Percentiles rank a stretch among this genome's conserved stretches.
These are phyloP conservation scores for Camellia lanceoleosa DNA, from an alignment of 148 eudicot genomes.

Conservation along the genomic window DNA sequence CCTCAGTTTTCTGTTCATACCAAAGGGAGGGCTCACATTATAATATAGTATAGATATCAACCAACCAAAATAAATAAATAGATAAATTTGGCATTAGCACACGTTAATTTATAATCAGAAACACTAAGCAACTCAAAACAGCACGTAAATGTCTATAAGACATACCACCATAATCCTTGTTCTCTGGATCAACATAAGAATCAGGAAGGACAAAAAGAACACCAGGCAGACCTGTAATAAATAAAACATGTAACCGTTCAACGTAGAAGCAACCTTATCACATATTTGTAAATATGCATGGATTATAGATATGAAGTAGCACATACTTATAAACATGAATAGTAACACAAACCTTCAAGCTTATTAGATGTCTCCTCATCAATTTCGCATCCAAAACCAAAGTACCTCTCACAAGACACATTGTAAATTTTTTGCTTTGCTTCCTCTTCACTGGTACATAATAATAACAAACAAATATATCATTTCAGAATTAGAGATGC, in stretches of 20 bases:
- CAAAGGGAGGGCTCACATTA: no score
- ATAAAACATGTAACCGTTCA: neutral
- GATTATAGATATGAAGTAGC: no score
- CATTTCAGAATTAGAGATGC: neutral
- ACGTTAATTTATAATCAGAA: neutral
- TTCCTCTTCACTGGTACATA: slow-evolving; percentile 66
- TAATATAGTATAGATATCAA: neutral
- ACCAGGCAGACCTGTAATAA: slow-evolving; percentile 69
- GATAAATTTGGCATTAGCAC: neutral
- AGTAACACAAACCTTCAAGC: slow-evolving; percentile 65
- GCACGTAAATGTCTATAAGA: neutral
- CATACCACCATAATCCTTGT: slow-evolving; percentile 95
- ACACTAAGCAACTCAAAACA: slow-evolving; percentile 2
- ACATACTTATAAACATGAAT: neutral
- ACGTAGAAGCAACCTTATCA: neutral
- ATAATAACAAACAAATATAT: neutral
- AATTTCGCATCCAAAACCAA: slow-evolving; percentile 92
- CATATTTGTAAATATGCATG: no score
- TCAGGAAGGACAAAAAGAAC: slow-evolving; percentile 94
- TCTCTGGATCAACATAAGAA: slow-evolving; percentile 95
- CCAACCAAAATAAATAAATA: no score
- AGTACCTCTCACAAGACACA: slow-evolving; percentile 91
- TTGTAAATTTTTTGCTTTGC: slow-evolving; percentile 91
- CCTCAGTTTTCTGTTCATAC: no score
- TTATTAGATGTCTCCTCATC: slow-evolving; percentile 95